Conservation (phyloP, 1,284 basidiomycete genomes). For the Takashimella koratensis region DNA sequence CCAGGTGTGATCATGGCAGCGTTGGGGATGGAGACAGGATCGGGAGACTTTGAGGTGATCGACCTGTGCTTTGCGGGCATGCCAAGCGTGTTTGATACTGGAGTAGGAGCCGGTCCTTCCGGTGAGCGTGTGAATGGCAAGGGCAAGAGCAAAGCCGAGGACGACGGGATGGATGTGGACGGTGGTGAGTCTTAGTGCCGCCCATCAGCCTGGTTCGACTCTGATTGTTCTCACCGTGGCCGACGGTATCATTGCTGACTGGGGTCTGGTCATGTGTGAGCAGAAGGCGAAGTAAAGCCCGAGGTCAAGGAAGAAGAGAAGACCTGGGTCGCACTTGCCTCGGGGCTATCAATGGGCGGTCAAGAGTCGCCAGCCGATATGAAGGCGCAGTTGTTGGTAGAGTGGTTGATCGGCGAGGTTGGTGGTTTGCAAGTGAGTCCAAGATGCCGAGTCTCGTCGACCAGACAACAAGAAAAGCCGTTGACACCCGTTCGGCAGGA, state of each 20-base stretch:
- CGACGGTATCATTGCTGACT: too few species aligned
- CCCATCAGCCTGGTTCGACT: background rate
- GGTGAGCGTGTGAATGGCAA: constrained; percentile 26
- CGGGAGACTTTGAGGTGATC: constrained; percentile 91
- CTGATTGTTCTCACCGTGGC: background rate
- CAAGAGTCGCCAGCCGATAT: constrained; percentile 61
- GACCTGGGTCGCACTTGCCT: constrained; percentile 76
- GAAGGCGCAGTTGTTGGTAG: constrained; percentile 72
- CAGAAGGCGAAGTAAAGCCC: constrained; percentile 13
- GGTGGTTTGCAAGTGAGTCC: constrained; percentile 59
- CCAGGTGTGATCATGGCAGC: constrained; percentile 77
- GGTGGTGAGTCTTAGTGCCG: constrained; percentile 7
- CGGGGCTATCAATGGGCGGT: constrained; percentile 69
- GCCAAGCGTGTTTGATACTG: constrained; percentile 57
- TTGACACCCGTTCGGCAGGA: constrained; percentile 56
- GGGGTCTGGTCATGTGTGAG: too few species aligned
- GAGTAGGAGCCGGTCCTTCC: constrained; percentile 21
- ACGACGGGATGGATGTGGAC: constrained; percentile 26
- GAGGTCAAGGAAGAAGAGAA: constrained; percentile 35
- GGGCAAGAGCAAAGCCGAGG: constrained; percentile 41
- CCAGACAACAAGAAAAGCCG: background rate
- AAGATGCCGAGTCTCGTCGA: background rate
- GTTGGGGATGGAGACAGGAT: constrained; percentile 80
- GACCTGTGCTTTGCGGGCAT: constrained; percentile 82
- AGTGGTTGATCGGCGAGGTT: constrained; percentile 81